These are phyloP conservation scores for Artemisia argyi DNA, from an alignment of 129 eudicot genomes.

Conservation along the genomic window DNA sequence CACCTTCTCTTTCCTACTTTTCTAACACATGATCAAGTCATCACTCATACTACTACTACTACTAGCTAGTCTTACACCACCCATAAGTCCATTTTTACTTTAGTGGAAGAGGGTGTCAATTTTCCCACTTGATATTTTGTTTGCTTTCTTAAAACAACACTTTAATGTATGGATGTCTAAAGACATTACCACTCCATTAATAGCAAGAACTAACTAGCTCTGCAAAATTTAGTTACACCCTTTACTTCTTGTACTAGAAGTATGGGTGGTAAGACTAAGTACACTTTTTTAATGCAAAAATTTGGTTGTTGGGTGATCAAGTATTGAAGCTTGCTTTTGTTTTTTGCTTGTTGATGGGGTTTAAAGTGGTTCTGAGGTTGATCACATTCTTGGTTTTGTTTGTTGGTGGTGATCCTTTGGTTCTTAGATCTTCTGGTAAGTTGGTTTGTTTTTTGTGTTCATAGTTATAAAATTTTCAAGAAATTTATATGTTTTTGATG, in stretches of 20 bases:
- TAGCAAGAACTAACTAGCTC: slow-evolving; percentile 34
- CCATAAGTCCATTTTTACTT: slow-evolving; percentile 9
- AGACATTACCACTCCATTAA: slow-evolving; percentile 25
- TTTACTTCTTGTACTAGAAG: slow-evolving; percentile 3
- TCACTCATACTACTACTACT: slow-evolving; percentile 9
- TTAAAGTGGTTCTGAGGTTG: slow-evolving; percentile 38
- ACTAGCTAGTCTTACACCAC: slow-evolving; percentile 23
- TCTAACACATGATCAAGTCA: slow-evolving; percentile 21
- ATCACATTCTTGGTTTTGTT: slow-evolving; percentile 41
- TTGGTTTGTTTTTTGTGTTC: slow-evolving; percentile 22
- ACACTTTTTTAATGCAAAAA: slow-evolving; percentile 18
- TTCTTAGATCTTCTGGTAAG: slow-evolving; percentile 73
- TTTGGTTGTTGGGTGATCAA: slow-evolving; percentile 33
- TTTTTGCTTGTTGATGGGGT: slow-evolving; percentile 47
- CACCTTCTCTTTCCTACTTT: slow-evolving; percentile 31
- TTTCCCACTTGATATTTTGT: slow-evolving; percentile 9
- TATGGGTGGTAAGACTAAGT: slow-evolving; percentile 29
- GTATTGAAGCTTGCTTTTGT: slow-evolving; percentile 20
- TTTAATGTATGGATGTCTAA: slow-evolving; percentile 20
- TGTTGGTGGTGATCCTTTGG: slow-evolving; percentile 38
- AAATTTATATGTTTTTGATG: slow-evolving; percentile 9
- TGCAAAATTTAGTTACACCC: slow-evolving; percentile 19
- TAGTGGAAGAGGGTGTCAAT: slow-evolving; percentile 18
- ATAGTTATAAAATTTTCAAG: background rate
- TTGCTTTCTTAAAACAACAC: slow-evolving; percentile 21